Evolutionary conservation across 1,139 yeast species (phyloP).

Genomic region (Suhomyces ambrosiae): DNA sequence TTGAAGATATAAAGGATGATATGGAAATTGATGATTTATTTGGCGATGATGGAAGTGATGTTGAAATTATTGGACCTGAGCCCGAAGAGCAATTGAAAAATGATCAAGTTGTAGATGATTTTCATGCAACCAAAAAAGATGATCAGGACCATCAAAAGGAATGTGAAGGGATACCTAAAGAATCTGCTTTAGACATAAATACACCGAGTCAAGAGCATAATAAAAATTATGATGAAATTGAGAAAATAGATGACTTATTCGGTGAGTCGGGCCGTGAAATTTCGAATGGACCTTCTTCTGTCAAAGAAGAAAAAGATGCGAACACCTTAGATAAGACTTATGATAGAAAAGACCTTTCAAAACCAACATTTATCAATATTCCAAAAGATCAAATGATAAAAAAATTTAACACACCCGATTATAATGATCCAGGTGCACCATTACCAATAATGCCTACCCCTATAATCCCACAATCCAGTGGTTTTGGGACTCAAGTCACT

Average conservation of each 20-base stretch:
- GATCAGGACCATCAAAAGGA: background rate
- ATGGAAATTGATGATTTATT: constrained; percentile 46
- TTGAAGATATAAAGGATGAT: constrained; percentile 18
- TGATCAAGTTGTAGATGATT: constrained; percentile 11
- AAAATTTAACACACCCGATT: constrained; percentile 49
- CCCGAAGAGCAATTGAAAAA: constrained; percentile 14
- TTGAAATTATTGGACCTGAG: constrained; percentile 1
- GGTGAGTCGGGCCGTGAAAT: constrained; percentile 6
- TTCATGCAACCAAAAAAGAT: background rate
- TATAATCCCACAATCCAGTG: constrained; percentile 30
- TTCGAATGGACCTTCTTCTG: background rate
- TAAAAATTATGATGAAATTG: constrained; percentile 1
- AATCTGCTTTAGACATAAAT: no score
- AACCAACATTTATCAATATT: constrained; percentile 45
- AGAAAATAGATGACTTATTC: constrained; percentile 15
- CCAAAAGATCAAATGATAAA: constrained; percentile 50
- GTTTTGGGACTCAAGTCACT: constrained; percentile 14
- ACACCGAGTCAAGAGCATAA: no score
- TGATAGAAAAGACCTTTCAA: background rate
- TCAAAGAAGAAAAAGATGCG: constrained; percentile 1
- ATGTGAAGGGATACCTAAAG: background rate
- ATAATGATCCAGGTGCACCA: constrained; percentile 83
- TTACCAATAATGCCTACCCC: constrained; percentile 67
- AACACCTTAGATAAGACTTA: background rate
- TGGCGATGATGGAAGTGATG: constrained; percentile 39